Percentiles rank a stretch among this genome's conserved stretches.
phyloP scores from a whole-genome alignment of 2,329 filamentous ascomycete species.

The Alternaria consortialis region DNA sequence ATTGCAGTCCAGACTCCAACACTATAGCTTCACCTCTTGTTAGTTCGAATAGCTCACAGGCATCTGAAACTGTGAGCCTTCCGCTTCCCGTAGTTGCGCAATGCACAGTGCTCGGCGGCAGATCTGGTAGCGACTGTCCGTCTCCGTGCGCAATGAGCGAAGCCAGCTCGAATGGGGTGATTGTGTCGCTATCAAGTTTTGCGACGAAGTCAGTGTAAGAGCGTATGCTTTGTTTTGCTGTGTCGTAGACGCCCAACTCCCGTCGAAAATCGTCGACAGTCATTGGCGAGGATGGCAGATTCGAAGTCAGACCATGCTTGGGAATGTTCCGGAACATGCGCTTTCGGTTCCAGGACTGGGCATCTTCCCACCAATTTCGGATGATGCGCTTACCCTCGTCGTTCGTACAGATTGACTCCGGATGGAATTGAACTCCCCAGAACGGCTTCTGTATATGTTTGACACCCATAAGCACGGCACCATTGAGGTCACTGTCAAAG shows the following conservation, averaged over 20 bases:
- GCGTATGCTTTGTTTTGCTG: conserved; percentile 15
- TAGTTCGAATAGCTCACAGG: conserved; percentile 50
- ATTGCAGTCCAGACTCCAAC: conserved; percentile 59
- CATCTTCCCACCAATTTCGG: conserved; percentile 77
- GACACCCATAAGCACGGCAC: conserved; percentile 77
- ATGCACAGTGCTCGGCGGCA: conserved; percentile 43
- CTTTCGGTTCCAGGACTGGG: conserved; percentile 62
- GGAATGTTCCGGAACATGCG: conserved; percentile 23
- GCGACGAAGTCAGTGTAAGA: conserved; percentile 11
- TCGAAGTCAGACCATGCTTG: conserved; percentile 17
- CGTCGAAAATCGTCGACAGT: conserved; percentile 29
- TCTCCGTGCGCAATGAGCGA: conserved; percentile 41
- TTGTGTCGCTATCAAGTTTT: conserved; percentile 22
- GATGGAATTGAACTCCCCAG: conserved; percentile 91
- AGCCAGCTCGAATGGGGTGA: conserved; percentile 35
- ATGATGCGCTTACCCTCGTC: conserved; percentile 70
- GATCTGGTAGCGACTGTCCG: conserved; percentile 27
- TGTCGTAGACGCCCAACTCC: conserved; percentile 26
- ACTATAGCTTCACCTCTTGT: conserved; percentile 52
- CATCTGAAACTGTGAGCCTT: conserved; percentile 46
- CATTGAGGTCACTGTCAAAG: conserved; percentile 57
- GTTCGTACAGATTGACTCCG: conserved; percentile 87
- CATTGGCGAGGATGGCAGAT: conserved; percentile 25
- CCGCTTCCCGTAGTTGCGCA: conserved; percentile 48
- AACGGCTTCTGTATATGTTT: conserved; percentile 75